Percentiles rank a stretch among this genome's conserved stretches.
phyloP scores from a whole-genome alignment of 371 early-diverging fungal genomes.

The Fennellomyces sp. region DNA sequence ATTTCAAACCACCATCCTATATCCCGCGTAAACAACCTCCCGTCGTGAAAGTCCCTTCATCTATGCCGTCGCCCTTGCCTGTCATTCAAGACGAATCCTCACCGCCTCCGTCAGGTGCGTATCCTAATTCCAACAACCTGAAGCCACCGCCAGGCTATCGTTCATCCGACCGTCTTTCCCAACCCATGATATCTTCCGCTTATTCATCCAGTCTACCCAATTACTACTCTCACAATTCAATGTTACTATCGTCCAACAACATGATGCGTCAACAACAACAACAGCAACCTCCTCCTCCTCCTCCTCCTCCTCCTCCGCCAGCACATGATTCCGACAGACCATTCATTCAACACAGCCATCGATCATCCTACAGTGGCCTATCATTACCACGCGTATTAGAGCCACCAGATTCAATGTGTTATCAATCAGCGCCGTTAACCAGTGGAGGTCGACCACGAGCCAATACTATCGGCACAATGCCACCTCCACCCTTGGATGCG shows the following conservation, averaged over 20 bases:
- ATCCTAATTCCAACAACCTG: slow-evolving; percentile 5
- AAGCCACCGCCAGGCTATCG: slow-evolving; percentile 12
- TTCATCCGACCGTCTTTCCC: slow-evolving; percentile 12
- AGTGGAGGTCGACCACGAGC: slow-evolving; percentile 39
- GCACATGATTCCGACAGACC: background rate
- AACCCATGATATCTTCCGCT: slow-evolving; percentile 20
- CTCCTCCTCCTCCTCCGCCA: background rate
- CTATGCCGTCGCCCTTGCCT: slow-evolving; percentile 15
- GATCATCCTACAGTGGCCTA: slow-evolving; percentile 7
- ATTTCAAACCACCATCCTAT: slow-evolving; percentile 41
- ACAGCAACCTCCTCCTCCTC: slow-evolving; percentile 3
- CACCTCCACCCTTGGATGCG: slow-evolving; percentile 24
- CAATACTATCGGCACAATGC: slow-evolving; percentile 47
- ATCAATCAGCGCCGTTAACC: background rate
- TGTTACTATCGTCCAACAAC: background rate
- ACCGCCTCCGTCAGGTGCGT: slow-evolving; percentile 1
- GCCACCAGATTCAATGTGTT: slow-evolving; percentile 24
- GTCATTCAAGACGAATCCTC: slow-evolving; percentile 7
- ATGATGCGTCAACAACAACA: slow-evolving; percentile 1
- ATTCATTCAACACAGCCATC: slow-evolving; percentile 7
- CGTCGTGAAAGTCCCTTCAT: slow-evolving; percentile 11
- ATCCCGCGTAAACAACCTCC: slow-evolving; percentile 32
- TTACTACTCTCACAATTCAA: slow-evolving; percentile 19
- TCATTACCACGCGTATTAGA: slow-evolving; percentile 39
- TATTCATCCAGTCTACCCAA: slow-evolving; percentile 38